phyloP scores from a whole-genome alignment of 2,329 filamentous ascomycete species.

The Leptoxyphium fumago region DNA sequence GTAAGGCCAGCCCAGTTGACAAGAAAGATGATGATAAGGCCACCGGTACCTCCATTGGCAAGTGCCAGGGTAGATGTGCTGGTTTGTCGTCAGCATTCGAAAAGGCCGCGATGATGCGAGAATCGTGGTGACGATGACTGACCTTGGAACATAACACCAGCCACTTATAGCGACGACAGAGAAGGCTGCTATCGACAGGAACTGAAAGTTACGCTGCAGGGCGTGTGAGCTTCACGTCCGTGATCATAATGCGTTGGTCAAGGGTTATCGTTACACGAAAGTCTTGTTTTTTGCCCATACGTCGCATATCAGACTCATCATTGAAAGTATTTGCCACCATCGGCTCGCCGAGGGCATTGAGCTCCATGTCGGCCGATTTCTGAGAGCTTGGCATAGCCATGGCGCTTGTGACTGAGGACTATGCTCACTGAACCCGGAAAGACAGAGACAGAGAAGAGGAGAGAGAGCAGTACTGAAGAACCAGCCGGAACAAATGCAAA shows the following conservation, averaged over 20 bases:
- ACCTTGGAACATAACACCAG: slow-evolving; percentile 14
- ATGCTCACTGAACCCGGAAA: neutral
- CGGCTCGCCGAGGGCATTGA: neutral
- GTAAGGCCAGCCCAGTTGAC: slow-evolving; percentile 19
- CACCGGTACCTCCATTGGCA: slow-evolving; percentile 14
- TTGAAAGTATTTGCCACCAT: neutral
- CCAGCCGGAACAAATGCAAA: no score
- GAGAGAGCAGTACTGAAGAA: no score
- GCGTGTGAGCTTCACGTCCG: neutral
- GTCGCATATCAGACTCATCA: slow-evolving; percentile 28
- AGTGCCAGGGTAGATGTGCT: slow-evolving; percentile 5
- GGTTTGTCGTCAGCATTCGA: neutral
- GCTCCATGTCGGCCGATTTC: neutral
- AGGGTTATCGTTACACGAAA: slow-evolving; percentile 16
- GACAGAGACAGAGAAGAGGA: no score
- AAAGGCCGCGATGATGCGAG: neutral
- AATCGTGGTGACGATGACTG: slow-evolving; percentile 11
- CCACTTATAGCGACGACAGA: slow-evolving; percentile 11
- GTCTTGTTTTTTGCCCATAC: slow-evolving; percentile 34
- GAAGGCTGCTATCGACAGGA: slow-evolving; percentile 14
- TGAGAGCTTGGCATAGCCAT: neutral
- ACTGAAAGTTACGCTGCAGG: slow-evolving; percentile 13
- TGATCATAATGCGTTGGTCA: neutral
- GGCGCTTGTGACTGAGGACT: neutral
- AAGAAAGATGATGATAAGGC: slow-evolving; percentile 21